Evolutionary conservation across 1,284 basidiomycete species (phyloP), one percentile per base, ranked within the genome.

Genomic region (Leccinum insolens): DNA sequence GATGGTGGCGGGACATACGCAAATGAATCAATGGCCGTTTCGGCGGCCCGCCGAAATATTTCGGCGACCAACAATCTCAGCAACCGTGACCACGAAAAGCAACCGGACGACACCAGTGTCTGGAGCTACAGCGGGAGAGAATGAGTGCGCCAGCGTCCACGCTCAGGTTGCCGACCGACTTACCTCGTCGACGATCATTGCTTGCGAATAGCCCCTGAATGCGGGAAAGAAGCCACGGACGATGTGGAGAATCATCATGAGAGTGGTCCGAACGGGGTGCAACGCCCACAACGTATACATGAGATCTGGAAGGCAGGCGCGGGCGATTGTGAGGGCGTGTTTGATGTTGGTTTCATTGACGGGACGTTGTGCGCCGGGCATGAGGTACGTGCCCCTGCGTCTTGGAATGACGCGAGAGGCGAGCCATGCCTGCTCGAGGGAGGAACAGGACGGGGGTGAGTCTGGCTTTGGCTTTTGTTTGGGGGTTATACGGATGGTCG

Each of bases 121-220:
- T 92, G 91, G 61, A 93, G 79, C 91, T 93, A 73, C 70, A 68
- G 60, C 70, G 68, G 28, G 7, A 3, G 17, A 6, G 62, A 39
- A 64, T 64, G 41, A 25, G 64, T 65, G 65, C 15, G 69, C 69
- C 68, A 60, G 46, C 20, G 46, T 34, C 15, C 11, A 3, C 39
- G 17, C 14, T 28, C 17, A 2, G 31, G 58, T 55, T 28, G 5
- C 25, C 17, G 37, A 20, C 17, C 60, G 65, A 76, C 86, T 65
- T 67, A 90, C 92, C 86, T 94, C 91, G 79, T 94, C 89, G 69
- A 94, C 87, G 71, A 94, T 91, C 77, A 91, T 80, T 63, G 91
- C 91, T 82, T 94, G 92, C 12, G 92, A 93, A 81, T 92, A 93
- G 67, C 91, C 89, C 79, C 90, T 86, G 77, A 91, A 90, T 12